phyloP scores from a whole-genome alignment of 306 rosid genomes.

The Quercus parvula region DNA sequence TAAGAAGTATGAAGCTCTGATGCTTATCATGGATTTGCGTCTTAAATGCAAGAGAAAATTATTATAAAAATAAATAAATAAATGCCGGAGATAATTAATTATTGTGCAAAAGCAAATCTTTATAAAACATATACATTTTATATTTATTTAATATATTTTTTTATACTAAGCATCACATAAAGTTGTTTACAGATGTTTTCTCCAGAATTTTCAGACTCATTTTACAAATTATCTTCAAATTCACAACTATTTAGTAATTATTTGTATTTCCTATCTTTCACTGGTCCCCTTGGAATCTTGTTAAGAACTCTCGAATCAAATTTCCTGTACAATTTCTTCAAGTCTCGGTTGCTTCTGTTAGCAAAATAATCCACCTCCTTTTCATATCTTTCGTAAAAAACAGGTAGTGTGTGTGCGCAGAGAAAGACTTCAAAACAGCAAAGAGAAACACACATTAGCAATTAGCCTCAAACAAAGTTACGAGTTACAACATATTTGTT shows the following conservation, averaged over 20 bases:
- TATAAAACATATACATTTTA: background rate
- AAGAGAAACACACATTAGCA: background rate
- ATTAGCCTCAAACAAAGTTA: background rate
- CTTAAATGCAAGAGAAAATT: background rate
- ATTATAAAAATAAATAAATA: background rate
- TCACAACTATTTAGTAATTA: constrained; percentile 6
- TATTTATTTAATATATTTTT: background rate
- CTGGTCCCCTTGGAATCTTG: constrained; percentile 70
- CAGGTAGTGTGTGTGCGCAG: constrained; percentile 38
- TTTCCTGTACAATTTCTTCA: constrained; percentile 33
- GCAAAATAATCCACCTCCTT: constrained; percentile 49
- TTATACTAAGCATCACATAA: background rate
- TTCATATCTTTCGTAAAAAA: constrained; percentile 56
- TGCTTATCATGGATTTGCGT: no score
- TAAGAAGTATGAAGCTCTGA: no score
- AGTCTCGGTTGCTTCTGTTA: constrained; percentile 42
- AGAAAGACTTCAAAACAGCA: constrained; percentile 34
- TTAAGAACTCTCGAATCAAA: constrained; percentile 45
- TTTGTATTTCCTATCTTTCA: constrained; percentile 32
- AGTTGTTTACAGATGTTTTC: background rate
- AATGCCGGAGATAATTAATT: background rate
- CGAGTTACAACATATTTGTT: background rate
- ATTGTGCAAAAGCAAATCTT: background rate
- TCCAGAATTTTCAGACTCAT: background rate
- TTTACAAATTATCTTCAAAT: background rate